phyloP scores from a whole-genome alignment of 2,329 filamentous ascomycete species.

The Trichoderma sp. region DNA sequence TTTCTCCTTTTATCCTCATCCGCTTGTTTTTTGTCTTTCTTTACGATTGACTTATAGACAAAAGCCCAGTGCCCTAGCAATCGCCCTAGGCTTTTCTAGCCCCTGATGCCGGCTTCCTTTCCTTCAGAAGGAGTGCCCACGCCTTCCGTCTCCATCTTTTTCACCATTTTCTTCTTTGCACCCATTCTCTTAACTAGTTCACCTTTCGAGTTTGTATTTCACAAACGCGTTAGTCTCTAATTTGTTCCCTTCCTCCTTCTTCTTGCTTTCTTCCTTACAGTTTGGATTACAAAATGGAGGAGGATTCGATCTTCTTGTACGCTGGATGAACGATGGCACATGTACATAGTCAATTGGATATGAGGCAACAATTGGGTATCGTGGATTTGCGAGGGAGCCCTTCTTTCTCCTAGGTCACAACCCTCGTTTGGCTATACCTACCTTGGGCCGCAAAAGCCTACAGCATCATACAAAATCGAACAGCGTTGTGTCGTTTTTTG shows the following conservation, averaged over 20 bases:
- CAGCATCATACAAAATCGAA: slow-evolving; percentile 20
- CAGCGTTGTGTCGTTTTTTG: slow-evolving; percentile 9
- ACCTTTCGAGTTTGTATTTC: not conserved
- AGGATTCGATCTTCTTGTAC: not conserved
- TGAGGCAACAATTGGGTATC: not conserved
- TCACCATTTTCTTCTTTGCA: not conserved
- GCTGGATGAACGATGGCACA: slow-evolving; percentile 14
- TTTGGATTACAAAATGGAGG: not conserved
- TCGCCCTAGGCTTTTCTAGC: not conserved
- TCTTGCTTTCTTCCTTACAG: not conserved
- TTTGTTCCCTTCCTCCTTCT: not conserved
- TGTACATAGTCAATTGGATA: slow-evolving; percentile 12
- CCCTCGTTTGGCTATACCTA: slow-evolving; percentile 17
- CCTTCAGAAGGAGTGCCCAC: slow-evolving; percentile 17
- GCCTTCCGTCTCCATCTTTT: not conserved
- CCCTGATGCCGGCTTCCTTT: slow-evolving; percentile 4
- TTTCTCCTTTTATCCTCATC: slow-evolving; percentile 22
- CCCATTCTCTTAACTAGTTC: not conserved
- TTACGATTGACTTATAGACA: slow-evolving; percentile 21
- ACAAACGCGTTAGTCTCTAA: not conserved
- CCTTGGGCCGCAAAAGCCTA: slow-evolving; percentile 12
- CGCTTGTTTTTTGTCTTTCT: slow-evolving; percentile 9
- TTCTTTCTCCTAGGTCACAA: slow-evolving; percentile 3
- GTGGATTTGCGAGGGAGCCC: not conserved
- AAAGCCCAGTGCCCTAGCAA: slow-evolving; percentile 2